Evolutionary conservation across 2,329 filamentous ascomycete species (phyloP).

Genomic region (Amylocarpus encephaloides): DNA sequence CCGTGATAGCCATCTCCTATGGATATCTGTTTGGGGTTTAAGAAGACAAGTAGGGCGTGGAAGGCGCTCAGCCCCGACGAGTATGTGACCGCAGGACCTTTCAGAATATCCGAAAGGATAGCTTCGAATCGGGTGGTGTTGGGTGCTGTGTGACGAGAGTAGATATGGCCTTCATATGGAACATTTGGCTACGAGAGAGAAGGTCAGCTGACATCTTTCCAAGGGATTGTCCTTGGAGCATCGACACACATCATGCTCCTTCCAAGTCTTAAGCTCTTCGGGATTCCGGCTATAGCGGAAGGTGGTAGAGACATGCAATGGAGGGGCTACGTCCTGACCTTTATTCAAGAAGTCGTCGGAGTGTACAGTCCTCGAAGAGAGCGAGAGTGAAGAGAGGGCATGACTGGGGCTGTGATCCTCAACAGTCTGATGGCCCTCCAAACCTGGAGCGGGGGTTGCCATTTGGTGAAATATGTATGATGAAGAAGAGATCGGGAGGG

Average conservation of each 20-base stretch:
- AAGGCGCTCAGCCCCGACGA: conserved; percentile 80
- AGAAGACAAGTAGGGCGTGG: conserved; percentile 75
- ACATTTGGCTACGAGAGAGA: conserved; percentile 38
- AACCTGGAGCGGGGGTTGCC: conserved; percentile 11
- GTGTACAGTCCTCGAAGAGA: conserved; percentile 71
- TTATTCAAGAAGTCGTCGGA: conserved; percentile 72
- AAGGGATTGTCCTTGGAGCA: not conserved
- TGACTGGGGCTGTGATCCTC: conserved; percentile 11
- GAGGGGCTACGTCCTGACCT: conserved; percentile 75
- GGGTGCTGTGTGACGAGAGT: conserved; percentile 74
- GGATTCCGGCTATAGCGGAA: conserved; percentile 76
- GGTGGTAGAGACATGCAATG: conserved; percentile 86
- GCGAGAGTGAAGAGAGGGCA: conserved; percentile 36
- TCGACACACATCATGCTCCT: conserved; percentile 49
- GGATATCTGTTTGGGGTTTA: conserved; percentile 77
- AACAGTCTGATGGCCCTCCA: conserved; percentile 13
- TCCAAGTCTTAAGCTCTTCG: conserved; percentile 48
- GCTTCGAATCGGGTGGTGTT: conserved; percentile 82
- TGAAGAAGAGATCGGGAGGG: not conserved
- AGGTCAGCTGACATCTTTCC: conserved; percentile 21
- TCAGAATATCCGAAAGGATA: conserved; percentile 67
- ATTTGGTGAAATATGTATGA: conserved; percentile 7
- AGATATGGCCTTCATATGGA: conserved; percentile 62
- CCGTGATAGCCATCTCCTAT: conserved; percentile 89
- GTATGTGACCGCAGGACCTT: conserved; percentile 69